Evolutionary conservation across 495 filamentous ascomycete species (phyloP), one percentile per base, ranked within the genome.

Genomic region (Penicillium atrosanguineum): DNA sequence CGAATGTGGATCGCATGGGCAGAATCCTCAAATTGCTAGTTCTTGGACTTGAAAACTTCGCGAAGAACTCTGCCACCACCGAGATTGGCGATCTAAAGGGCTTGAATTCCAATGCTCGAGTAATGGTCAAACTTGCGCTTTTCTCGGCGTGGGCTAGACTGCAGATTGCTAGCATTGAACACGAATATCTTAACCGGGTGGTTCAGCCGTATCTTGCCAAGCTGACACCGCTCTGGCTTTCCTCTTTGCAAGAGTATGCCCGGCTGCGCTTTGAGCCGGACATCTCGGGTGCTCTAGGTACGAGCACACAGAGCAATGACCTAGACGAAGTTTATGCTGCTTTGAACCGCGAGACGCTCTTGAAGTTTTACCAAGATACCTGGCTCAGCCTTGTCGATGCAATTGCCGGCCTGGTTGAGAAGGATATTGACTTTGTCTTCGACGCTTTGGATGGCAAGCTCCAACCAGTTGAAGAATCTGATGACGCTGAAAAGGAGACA

Each of bases 61-160:
- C 90, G 2, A 87, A 90, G 90, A 68, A 80, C 20, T 69, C 74
- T 4, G 91, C 96, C 50, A 87, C 87, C 38, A 90, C 90, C 0
- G 81, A 89, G 26, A 96, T 99, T 66, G 94, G 95, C 21, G 94
- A 99, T 55, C 73, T 99, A 18, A 90, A 90, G 69, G 90, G 89
- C 2, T 84, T 97, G 25, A 95, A 95, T 67, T 90, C 95, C 0
- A 99, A 99, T 64, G 94, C 94, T 3, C 88, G 92, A 53, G 91
- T 96, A 25, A 99, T 99, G 94, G 91, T 99, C 38, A 95, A 92
- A 65, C 91, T 96, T 83, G 85, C 95, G 1, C 87, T 97, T 1
- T 91, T 95, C 65, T 92, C 92, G n/a, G 94, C 91, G 7, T 99
- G 94, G 94, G 95, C 94, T n/a, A 89, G 96, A 55, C 81, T 99